Conservation (phyloP, 352 stramenopile genomes). For the Phytopythium kandeliae region DNA sequence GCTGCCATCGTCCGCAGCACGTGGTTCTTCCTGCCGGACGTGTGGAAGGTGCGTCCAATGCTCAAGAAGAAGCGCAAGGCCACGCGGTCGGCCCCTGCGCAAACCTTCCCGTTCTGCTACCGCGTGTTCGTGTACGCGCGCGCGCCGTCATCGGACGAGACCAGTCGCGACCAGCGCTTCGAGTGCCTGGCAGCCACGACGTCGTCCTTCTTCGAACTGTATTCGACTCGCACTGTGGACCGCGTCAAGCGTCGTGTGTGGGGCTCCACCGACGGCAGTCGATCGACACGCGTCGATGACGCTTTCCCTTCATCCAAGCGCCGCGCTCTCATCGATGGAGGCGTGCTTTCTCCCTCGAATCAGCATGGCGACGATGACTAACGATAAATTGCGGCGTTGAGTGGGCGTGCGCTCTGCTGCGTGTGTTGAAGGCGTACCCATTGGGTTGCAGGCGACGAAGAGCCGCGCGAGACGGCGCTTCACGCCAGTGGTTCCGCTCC, state of each 20-base stretch:
- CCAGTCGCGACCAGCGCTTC: slow-evolving; percentile 12
- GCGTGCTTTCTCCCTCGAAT: background rate
- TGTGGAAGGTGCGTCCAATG: slow-evolving; percentile 87
- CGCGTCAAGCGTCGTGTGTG: slow-evolving; percentile 76
- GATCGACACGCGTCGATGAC: too few species aligned
- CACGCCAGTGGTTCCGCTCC: background rate
- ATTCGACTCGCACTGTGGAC: slow-evolving; percentile 80
- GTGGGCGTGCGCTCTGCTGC: background rate
- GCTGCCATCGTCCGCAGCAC: slow-evolving; percentile 41
- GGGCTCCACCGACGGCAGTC: too few species aligned
- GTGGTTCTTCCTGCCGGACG: slow-evolving; percentile 84
- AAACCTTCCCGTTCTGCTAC: slow-evolving; percentile 87
- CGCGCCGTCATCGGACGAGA: slow-evolving; percentile 7
- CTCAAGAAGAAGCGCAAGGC: slow-evolving; percentile 88
- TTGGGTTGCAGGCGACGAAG: background rate
- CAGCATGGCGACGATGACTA: background rate
- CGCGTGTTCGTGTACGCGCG: slow-evolving; percentile 68
- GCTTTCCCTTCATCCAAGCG: background rate
- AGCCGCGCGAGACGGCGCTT: background rate
- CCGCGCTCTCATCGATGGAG: slow-evolving; percentile 8
- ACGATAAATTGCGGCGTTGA: background rate
- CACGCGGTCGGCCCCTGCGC: slow-evolving; percentile 66
- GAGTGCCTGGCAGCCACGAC: slow-evolving; percentile 47
- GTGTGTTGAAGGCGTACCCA: background rate
- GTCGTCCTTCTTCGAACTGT: slow-evolving; percentile 82